phyloP scores from a whole-genome alignment of 2,329 filamentous ascomycete species.

The Nothopassalora personata region DNA sequence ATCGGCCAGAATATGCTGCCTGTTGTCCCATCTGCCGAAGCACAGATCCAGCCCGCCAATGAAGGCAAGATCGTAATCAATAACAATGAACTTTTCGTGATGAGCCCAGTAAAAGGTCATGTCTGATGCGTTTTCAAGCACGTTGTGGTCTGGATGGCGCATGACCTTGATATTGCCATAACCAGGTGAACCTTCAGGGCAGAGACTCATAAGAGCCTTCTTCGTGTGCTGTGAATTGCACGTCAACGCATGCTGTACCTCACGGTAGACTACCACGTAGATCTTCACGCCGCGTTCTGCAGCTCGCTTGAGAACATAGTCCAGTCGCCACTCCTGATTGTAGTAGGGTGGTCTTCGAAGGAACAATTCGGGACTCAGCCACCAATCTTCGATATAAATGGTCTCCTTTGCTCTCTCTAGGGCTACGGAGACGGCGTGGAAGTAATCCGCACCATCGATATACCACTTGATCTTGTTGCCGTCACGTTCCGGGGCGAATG shows the following conservation, averaged over 20 bases:
- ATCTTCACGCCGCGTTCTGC: slow-evolving; percentile 94
- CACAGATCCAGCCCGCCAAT: slow-evolving; percentile 93
- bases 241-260: slow-evolving; percentile 60
- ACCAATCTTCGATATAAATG: slow-evolving; percentile 97
- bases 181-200: slow-evolving; percentile 73
- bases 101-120: slow-evolving; percentile 99
- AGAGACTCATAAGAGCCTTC: slow-evolving; percentile 71
- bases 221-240: slow-evolving; percentile 95
- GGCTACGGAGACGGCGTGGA: slow-evolving; percentile 83
- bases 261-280: slow-evolving; percentile 87
- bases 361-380: slow-evolving; percentile 85
- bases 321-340: slow-evolving; percentile 81
- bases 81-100: slow-evolving; percentile 95
- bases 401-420: slow-evolving; percentile 86
- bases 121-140: slow-evolving; percentile 86
- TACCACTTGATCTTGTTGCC: slow-evolving; percentile 90
- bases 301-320: slow-evolving; percentile 78
- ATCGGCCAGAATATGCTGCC: slow-evolving; percentile 80
- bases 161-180: slow-evolving; percentile 84
- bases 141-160: slow-evolving; percentile 91
- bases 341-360: slow-evolving; percentile 75
- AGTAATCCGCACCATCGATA: slow-evolving; percentile 91
- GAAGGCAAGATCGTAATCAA: slow-evolving; percentile 86
- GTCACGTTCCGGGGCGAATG: slow-evolving; percentile 80
- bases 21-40: slow-evolving; percentile 88